Conservation (phyloP, 805 yeast species). For the Zygoascus flipseniorum region DNA sequence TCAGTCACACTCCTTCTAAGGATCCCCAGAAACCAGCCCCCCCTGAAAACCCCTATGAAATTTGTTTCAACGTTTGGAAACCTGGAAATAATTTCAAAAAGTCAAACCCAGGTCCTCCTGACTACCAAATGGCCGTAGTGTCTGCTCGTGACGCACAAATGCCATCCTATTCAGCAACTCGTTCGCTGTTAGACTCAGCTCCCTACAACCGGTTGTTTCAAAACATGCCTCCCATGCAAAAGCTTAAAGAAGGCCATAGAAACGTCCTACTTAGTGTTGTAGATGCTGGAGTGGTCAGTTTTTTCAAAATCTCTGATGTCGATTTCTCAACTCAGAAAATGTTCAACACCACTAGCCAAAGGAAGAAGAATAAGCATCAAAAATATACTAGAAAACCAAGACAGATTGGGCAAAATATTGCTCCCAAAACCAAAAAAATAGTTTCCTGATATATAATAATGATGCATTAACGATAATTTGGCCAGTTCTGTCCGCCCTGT, state of each 20-base stretch:
- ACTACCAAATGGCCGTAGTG: conserved; percentile 60
- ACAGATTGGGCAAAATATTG: background rate
- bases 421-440: background rate
- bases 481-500: background rate
- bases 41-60: conserved; percentile 21
- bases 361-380: background rate
- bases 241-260: conserved; percentile 46
- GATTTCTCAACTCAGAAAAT: conserved; percentile 15
- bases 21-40: background rate
- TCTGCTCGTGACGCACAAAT: conserved; percentile 30
- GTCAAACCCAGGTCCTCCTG: conserved; percentile 57
- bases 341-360: conserved; percentile 1
- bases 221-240: conserved; percentile 27
- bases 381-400: background rate
- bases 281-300: conserved; percentile 51
- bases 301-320: conserved; percentile 13
- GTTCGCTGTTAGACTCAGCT: conserved; percentile 23
- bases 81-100: conserved; percentile 60
- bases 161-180: conserved; percentile 29
- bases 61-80: conserved; percentile 73
- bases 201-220: conserved; percentile 16
- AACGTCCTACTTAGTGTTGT: conserved; percentile 58
- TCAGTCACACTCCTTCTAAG: conserved; percentile 4
- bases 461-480: background rate
- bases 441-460: background rate